Base-by-base conservation (phyloP, 1,284 basidiomycete genomes). In the Fomes fomentarius region DNA sequence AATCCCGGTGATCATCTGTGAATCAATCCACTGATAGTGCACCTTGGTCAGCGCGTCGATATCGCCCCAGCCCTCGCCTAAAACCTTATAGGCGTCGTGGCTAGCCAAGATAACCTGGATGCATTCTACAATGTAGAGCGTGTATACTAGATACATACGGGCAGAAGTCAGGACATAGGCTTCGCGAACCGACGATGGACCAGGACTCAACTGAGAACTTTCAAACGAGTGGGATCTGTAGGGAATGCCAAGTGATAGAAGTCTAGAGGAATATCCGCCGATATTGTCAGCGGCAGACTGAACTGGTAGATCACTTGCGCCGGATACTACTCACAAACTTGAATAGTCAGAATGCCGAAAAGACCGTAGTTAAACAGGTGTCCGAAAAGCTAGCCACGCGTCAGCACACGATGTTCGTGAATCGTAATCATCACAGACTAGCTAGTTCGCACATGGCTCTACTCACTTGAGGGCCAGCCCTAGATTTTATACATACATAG, bases 21-120 rank as follows among this genome's bases (percentile, higher is more conserved):
- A 39, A 11, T 58, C 60, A 31, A 69, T 56, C 68, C 68, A 69
- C 12, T 57, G 25, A 3, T 53, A 48, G 10, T 65, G 52, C 4
- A 56, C 40, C 9, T 47, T 35, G 14, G 40, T 34, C 5, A 67
- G 47, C 10, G 54, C 52, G 2, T 41, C 9, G 0, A 47, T 19
- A 38, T 71, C 54, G 1, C 67, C 69, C 58, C 69, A 71, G 0
- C 65, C 65, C 15, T 41, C 45, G 1, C 58, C 69, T 22, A 68
- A 66, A 8, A 51, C 56, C 10, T 50, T 28, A 30, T 66, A 68
- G 17, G 63, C 63, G 45, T 66, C 69, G 41, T 62, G 60, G 1
- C 61, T 62, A 3, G 63, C 34, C 7, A 71, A 24, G 14, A 63
- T 45, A 4, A 64, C 66, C 35, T 70, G 69, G 1, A 54, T 33